Percentiles rank a stretch among this genome's conserved stretches.
Conservation (phyloP, 352 stramenopile species). For the Peronospora tabacina region DNA sequence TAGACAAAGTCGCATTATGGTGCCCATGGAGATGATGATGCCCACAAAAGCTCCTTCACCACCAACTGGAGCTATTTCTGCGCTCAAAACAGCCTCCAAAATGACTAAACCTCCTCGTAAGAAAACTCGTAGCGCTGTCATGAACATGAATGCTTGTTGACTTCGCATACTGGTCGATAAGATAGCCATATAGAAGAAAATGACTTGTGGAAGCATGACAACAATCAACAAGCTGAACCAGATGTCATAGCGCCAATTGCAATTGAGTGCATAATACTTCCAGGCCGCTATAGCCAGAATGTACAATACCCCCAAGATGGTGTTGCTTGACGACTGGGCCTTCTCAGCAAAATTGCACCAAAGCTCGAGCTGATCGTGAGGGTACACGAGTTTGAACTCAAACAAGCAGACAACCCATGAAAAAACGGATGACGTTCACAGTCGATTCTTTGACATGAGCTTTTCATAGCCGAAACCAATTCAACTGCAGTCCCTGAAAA, state of each 20-base stretch:
- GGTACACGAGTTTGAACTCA: slow-evolving; percentile 50
- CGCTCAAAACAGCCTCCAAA: slow-evolving; percentile 30
- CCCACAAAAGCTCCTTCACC: slow-evolving; percentile 51
- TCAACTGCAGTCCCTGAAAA: too few species aligned
- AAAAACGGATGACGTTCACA: slow-evolving; percentile 42
- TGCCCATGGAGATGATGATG: slow-evolving; percentile 43
- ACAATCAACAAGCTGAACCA: slow-evolving; percentile 26
- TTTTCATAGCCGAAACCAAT: slow-evolving; percentile 24
- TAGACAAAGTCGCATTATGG: slow-evolving; percentile 42
- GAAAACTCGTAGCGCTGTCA: slow-evolving; percentile 34
- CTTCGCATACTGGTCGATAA: slow-evolving; percentile 20
- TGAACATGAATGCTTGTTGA: slow-evolving; percentile 31
- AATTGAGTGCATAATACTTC: slow-evolving; percentile 40
- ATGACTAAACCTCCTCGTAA: slow-evolving; percentile 34
- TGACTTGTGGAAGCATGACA: slow-evolving; percentile 32
- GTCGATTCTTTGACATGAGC: slow-evolving; percentile 34
- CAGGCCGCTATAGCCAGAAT: slow-evolving; percentile 37
- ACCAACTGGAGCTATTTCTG: slow-evolving; percentile 46
- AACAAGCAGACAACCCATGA: slow-evolving; percentile 52
- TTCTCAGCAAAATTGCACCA: slow-evolving; percentile 39
- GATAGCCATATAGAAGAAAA: slow-evolving; percentile 34
- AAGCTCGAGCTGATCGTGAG: slow-evolving; percentile 33
- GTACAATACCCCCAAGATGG: slow-evolving; percentile 37
- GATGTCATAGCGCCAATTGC: slow-evolving; percentile 35
- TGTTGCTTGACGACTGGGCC: slow-evolving; percentile 38